Percentiles rank a stretch among this genome's conserved stretches.
phyloP scores from a whole-genome alignment of 73 alveolate genomes.

The Paramecium octaurelia region DNA sequence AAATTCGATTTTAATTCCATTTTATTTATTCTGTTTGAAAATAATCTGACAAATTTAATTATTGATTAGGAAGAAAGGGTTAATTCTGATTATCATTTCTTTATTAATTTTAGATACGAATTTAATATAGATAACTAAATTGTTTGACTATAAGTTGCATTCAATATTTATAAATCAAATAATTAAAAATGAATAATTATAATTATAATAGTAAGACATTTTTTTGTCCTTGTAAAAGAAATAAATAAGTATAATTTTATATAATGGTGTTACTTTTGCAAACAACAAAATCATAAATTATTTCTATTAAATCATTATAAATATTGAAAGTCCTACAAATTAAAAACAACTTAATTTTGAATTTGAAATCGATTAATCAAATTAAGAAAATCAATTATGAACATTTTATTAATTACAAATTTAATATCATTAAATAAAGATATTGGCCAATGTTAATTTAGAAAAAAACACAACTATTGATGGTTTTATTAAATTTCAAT shows the following conservation, averaged over 20 bases:
- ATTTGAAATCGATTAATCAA: no score
- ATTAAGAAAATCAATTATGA: no score
- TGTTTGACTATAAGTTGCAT: not conserved
- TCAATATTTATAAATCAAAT: not conserved
- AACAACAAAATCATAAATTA: no score
- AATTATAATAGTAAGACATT: not conserved
- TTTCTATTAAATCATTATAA: not conserved
- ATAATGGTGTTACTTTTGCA: not conserved
- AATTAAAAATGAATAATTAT: no score
- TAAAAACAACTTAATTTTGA: no score
- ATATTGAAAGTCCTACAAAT: no score
- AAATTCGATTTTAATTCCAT: slow-evolving; percentile 24
- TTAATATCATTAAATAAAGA: no score
- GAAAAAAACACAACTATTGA: no score
- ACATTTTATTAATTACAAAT: no score
- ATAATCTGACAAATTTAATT: not conserved
- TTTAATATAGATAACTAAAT: not conserved
- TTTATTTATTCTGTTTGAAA: not conserved
- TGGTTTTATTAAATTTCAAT: no score
- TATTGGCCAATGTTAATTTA: not conserved
- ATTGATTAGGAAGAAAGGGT: not conserved
- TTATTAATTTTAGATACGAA: not conserved
- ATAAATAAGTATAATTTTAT: no score
- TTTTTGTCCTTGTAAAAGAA: not conserved
- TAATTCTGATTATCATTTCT: not conserved